Conservation (phyloP, 371 early-diverging fungal species). For the Choanephora cucurbitarum region DNA sequence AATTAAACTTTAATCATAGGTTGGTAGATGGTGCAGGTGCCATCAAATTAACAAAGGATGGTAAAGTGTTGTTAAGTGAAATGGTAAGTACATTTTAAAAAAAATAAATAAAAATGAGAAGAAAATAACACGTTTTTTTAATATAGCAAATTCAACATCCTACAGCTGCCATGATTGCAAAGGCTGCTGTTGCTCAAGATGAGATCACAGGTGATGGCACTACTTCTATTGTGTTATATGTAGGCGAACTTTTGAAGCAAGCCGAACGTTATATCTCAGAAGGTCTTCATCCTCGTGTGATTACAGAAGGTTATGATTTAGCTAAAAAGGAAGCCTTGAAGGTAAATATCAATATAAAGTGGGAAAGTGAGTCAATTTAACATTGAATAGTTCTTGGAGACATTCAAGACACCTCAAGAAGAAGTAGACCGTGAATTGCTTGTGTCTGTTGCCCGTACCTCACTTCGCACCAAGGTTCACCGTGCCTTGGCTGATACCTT, state of each 20-base stretch:
- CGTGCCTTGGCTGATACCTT: conserved; percentile 87
- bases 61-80: conserved; percentile 95
- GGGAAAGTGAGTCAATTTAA: too few relatives aligned
- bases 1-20: too few relatives aligned
- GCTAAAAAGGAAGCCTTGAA: conserved; percentile 93
- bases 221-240: conserved; percentile 94
- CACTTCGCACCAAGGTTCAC: conserved; percentile 96
- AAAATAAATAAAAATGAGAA: background rate
- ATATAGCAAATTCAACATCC: conserved; percentile 99
- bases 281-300: conserved; percentile 95
- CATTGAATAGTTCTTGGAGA: conserved; percentile 95
- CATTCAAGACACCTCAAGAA: conserved; percentile 68
- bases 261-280: conserved; percentile 95
- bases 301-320: conserved; percentile 96
- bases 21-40: conserved; percentile 96
- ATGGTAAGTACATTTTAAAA: conserved; percentile 78
- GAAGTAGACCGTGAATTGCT: conserved; percentile 91
- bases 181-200: conserved; percentile 98
- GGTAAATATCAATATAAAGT: conserved; percentile 42
- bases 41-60: conserved; percentile 97
- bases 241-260: conserved; percentile 97
- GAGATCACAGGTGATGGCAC: conserved; percentile 99
- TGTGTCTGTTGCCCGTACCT: conserved; percentile 91
- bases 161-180: conserved; percentile 99
- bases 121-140: conserved; percentile 14